Evolutionary conservation across 345 rosid genomes (phyloP).

Genomic region (Toxicodendron radicans): DNA sequence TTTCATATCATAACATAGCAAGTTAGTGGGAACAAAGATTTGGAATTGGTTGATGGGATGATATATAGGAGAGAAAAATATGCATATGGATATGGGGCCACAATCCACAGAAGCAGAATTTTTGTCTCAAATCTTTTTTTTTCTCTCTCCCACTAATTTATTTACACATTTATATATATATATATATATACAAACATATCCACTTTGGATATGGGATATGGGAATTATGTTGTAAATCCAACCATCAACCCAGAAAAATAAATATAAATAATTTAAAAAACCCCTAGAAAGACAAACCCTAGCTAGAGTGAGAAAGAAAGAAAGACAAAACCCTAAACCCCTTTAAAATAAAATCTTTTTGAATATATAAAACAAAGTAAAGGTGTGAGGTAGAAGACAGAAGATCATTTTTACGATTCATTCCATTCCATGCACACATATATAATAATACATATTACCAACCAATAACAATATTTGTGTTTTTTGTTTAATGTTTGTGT

Average conservation of each 20-base stretch:
- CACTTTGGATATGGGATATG: conserved; percentile 14
- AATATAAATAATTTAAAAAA: too few relatives aligned
- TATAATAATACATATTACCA: background rate
- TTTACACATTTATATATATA: background rate
- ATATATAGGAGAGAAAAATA: background rate
- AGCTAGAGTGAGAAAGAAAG: conserved; percentile 1
- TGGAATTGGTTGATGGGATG: conserved; percentile 18
- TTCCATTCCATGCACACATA: conserved; percentile 15
- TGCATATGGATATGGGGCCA: conserved; percentile 16
- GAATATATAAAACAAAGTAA: conserved; percentile 10
- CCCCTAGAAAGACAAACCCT: conserved; percentile 35
- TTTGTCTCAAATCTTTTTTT: conserved; percentile 41
- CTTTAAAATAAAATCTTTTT: background rate
- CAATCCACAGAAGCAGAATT: conserved; percentile 25
- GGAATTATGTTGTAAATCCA: background rate
- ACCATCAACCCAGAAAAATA: conserved; percentile 12
- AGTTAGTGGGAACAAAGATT: conserved; percentile 22
- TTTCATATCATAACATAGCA: background rate
- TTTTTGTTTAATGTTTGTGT: background rate
- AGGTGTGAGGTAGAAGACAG: conserved; percentile 25
- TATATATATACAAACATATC: too few relatives aligned
- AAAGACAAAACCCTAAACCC: conserved; percentile 31
- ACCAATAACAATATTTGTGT: background rate
- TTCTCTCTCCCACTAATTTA: conserved; percentile 11
- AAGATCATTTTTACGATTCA: conserved; percentile 24